A percentile compares a stretch with the other conserved stretches of the same genome.
Conservation (phyloP, 441 rosid species). For the Arabidopsis hybrid region DNA sequence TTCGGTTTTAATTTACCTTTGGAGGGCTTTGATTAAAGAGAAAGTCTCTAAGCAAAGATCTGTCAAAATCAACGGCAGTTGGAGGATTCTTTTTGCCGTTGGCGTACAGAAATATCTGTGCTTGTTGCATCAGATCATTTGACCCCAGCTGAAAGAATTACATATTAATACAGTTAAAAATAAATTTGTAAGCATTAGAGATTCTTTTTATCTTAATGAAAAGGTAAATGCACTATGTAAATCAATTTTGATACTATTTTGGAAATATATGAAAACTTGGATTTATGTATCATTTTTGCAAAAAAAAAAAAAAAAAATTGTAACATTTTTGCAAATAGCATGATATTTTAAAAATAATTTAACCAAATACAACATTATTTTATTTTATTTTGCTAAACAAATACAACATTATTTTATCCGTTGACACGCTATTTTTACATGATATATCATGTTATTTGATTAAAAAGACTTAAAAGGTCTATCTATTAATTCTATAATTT, state of each 20-base stretch:
- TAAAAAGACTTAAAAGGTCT: too few relatives aligned
- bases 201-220: too few relatives aligned
- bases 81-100: conserved; percentile 85
- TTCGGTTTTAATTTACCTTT: conserved; percentile 58
- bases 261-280: not conserved
- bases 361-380: too few relatives aligned
- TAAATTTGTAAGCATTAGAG: not conserved
- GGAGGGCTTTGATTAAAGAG: conserved; percentile 81
- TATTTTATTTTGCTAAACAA: too few relatives aligned
- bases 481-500: too few relatives aligned
- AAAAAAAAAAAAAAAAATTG: too few relatives aligned
- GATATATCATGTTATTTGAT: too few relatives aligned
- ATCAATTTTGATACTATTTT: not conserved
- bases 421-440: too few relatives aligned
- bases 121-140: conserved; percentile 71
- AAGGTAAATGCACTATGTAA: not conserved
- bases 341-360: too few relatives aligned
- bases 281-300: not conserved
- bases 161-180: not conserved
- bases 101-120: conserved; percentile 78
- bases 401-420: too few relatives aligned
- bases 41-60: conserved; percentile 70
- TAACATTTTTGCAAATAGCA: too few relatives aligned
- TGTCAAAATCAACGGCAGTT: conserved; percentile 87
- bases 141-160: conserved; percentile 54